Evolutionary conservation across 495 filamentous ascomycete species (phyloP).

Genomic region (Neurospora africana): DNA sequence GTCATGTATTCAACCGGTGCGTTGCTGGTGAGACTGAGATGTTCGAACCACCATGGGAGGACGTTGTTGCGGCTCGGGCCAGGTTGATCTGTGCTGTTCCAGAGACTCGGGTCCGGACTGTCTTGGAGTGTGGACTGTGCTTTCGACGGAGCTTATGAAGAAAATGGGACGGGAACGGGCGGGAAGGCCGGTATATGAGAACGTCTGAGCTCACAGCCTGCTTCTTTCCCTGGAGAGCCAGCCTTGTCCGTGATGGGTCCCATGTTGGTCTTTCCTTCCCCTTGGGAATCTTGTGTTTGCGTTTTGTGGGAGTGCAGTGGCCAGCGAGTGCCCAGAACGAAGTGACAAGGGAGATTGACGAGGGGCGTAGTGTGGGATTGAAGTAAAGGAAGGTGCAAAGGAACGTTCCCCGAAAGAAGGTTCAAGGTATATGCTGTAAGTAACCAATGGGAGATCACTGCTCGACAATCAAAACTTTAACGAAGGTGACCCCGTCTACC

Average conservation of each 20-base stretch:
- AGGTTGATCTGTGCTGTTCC: neutral
- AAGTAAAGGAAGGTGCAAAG: neutral
- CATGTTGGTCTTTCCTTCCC: neutral
- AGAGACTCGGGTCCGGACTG: neutral
- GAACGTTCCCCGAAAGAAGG: neutral
- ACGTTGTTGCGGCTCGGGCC: neutral
- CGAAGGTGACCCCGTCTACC: neutral
- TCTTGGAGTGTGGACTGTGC: neutral
- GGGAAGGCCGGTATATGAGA: neutral
- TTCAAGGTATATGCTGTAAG: neutral
- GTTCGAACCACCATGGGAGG: neutral
- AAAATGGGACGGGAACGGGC: neutral
- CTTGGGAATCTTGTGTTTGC: neutral
- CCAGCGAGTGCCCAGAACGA: neutral
- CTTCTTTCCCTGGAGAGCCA: neutral
- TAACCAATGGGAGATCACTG: neutral
- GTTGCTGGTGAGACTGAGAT: neutral
- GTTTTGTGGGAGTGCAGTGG: neutral
- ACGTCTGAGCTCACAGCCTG: neutral
- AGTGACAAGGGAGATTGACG: neutral
- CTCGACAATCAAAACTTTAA: neutral
- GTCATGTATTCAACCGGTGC: neutral
- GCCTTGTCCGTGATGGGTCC: neutral
- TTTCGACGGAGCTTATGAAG: neutral
- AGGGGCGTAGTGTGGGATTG: neutral